Conservation (phyloP, 192 early-diverging fungal species). For the Umbelopsis isabellina region DNA sequence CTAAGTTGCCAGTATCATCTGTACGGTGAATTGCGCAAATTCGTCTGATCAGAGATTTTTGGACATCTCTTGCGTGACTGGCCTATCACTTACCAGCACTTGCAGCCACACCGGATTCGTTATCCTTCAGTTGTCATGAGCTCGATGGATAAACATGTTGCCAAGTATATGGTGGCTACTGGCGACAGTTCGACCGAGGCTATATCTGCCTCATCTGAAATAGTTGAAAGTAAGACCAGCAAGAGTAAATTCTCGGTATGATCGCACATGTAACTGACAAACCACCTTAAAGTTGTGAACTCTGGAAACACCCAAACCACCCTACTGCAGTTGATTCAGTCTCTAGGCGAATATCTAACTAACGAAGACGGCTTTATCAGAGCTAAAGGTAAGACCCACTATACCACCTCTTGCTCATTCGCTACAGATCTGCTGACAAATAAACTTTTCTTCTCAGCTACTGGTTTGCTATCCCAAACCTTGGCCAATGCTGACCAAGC, state of each 20-base stretch:
- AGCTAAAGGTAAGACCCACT: constrained; percentile 65
- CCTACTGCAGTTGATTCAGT: constrained; percentile 78
- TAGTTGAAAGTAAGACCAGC: constrained; percentile 11
- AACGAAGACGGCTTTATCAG: constrained; percentile 84
- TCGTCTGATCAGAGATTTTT: no score
- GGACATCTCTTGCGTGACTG: no score
- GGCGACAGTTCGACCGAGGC: constrained; percentile 24
- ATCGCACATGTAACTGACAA: not conserved
- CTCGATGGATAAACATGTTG: constrained; percentile 30
- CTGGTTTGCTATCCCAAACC: constrained; percentile 66
- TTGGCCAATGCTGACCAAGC: constrained; percentile 53
- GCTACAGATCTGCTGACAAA: not conserved
- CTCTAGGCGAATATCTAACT: constrained; percentile 76
- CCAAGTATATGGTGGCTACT: constrained; percentile 33
- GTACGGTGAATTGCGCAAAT: no score
- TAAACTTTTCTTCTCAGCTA: constrained; percentile 44
- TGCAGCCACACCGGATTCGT: not conserved
- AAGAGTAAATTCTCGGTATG: not conserved
- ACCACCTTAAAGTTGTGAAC: constrained; percentile 29
- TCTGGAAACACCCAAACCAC: constrained; percentile 54
- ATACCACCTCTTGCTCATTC: not conserved
- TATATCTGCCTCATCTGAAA: constrained; percentile 5
- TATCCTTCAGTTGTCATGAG: constrained; percentile 12
- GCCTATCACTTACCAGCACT: no score
- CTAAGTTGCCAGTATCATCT: no score